phyloP scores from a whole-genome alignment of 1,284 basidiomycete species.

The Apiotrichum siamense region DNA sequence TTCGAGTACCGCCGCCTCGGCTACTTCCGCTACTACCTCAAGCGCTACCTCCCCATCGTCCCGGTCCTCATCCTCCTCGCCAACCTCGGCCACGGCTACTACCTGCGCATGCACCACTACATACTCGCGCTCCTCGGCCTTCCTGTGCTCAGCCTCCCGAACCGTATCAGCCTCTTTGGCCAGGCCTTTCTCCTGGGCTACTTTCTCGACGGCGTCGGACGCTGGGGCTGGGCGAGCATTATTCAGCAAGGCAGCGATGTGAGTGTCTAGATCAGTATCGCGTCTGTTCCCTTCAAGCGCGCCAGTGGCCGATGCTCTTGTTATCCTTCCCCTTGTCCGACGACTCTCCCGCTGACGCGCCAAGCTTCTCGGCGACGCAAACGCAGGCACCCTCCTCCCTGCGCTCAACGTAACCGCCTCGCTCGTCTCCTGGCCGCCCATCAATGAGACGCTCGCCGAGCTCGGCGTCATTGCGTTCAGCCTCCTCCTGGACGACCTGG shows the following conservation, averaged over 20 bases:
- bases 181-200: constrained; percentile 39
- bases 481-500: constrained; percentile 29
- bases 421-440: constrained; percentile 13
- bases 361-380: constrained; percentile 29
- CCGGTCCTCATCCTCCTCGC: constrained; percentile 36
- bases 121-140: constrained; percentile 30
- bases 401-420: constrained; percentile 4
- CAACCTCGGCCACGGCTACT: constrained; percentile 27
- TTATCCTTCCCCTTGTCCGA: no score
- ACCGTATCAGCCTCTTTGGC: constrained; percentile 31
- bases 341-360: neutral
- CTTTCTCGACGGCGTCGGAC: constrained; percentile 40
- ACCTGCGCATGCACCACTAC: constrained; percentile 41
- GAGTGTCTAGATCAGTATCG: neutral
- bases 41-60: constrained; percentile 36
- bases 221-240: constrained; percentile 44
- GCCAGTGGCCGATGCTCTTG: no score
- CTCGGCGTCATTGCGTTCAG: constrained; percentile 21
- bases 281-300: neutral
- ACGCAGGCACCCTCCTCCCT: constrained; percentile 16
- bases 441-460: constrained; percentile 12
- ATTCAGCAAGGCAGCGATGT: constrained; percentile 19
- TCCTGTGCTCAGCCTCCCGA: constrained; percentile 37
- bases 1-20: constrained; percentile 30
- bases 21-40: constrained; percentile 34